Percentiles rank a stretch among this genome's conserved stretches.
Conservation (phyloP, 2,329 filamentous ascomycete genomes). For the Colletotrichum cordylinicola region DNA sequence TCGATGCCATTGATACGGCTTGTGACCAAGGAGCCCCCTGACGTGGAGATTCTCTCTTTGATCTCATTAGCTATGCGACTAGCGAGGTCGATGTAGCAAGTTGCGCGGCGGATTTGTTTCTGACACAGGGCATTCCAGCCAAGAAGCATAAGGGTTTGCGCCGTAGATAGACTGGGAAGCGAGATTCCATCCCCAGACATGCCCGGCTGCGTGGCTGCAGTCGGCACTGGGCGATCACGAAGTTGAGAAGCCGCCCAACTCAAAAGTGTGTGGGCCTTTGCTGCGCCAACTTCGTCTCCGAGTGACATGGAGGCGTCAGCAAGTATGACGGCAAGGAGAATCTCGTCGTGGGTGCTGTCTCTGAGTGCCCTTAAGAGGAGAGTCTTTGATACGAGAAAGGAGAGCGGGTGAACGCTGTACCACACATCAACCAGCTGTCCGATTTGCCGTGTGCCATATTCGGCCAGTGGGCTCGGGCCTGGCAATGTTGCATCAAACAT, state of each 20-base stretch:
- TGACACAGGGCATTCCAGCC: background rate
- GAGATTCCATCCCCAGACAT: background rate
- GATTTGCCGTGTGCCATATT: background rate
- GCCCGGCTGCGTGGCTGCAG: background rate
- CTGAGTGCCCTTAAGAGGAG: background rate
- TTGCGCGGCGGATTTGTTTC: background rate
- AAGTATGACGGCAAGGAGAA: background rate
- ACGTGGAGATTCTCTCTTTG: background rate
- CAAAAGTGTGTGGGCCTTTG: background rate
- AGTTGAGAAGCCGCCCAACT: background rate
- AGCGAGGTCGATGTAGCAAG: background rate
- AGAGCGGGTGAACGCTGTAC: background rate
- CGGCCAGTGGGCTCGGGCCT: background rate
- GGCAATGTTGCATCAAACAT: background rate
- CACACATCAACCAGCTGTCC: background rate
- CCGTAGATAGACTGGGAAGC: background rate
- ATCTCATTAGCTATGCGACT: background rate
- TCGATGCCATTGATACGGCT: slow-evolving; percentile 47
- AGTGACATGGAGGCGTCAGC: background rate
- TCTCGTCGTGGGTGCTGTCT: background rate
- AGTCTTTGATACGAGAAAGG: background rate
- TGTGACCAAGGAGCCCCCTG: slow-evolving; percentile 15
- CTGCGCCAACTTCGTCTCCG: background rate
- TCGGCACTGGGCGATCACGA: background rate
- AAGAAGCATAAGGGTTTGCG: background rate